These are phyloP conservation scores for Primulina tabacum DNA, from an alignment of 257 asterid genomes.

Conservation along the genomic window DNA sequence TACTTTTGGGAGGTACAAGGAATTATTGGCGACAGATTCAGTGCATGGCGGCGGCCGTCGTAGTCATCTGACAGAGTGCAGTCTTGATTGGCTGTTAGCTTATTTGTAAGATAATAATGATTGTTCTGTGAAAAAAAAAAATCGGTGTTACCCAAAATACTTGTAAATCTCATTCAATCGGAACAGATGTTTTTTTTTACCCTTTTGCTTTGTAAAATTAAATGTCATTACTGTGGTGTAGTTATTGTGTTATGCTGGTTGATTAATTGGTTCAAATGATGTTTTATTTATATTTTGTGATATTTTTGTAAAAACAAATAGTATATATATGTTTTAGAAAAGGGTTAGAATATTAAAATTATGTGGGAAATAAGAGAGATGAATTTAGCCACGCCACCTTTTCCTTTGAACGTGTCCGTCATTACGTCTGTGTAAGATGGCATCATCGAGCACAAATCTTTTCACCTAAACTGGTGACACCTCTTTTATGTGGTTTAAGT, in stretches of 20 bases:
- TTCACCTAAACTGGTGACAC: not conserved
- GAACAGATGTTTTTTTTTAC: too few species aligned
- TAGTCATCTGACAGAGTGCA: not conserved
- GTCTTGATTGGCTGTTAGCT: too few species aligned
- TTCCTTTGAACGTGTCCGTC: not conserved
- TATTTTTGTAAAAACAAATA: too few species aligned
- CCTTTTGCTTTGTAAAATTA: not conserved
- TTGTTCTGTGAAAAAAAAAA: too few species aligned
- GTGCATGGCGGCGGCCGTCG: slow-evolving; percentile 30
- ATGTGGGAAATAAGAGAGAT: not conserved
- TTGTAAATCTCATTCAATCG: too few species aligned
- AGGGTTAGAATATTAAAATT: too few species aligned
- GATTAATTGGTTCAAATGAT: not conserved
- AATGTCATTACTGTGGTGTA: too few species aligned
- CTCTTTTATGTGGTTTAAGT: not conserved
- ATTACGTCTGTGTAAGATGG: not conserved
- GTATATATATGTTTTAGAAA: too few species aligned
- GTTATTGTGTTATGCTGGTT: too few species aligned
- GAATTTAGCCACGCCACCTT: not conserved
- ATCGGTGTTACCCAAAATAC: not conserved
- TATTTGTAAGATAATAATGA: not conserved
- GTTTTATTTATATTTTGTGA: too few species aligned
- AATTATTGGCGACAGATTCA: slow-evolving; percentile 18
- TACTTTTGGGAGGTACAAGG: too few species aligned
- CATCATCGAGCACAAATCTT: not conserved